Percentiles rank a stretch among this genome's conserved stretches.
Evolutionary conservation across 2,329 filamentous ascomycete genomes (phyloP).

Genomic region (Grosmannia serpens): DNA sequence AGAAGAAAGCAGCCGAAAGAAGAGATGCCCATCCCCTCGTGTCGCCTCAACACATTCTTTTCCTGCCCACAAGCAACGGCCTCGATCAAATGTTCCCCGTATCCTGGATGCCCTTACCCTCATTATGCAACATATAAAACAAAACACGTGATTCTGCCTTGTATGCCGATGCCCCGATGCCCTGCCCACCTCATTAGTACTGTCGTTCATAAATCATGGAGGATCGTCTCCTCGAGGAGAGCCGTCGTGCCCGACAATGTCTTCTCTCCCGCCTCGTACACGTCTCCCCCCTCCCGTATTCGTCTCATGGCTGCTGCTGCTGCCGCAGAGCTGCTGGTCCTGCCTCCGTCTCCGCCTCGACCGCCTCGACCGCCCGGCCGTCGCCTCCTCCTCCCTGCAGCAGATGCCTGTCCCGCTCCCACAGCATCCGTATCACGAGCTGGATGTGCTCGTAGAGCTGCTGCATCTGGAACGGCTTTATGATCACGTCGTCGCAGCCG

Average conservation of each 20-base stretch:
- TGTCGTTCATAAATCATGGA: slow-evolving; percentile 1
- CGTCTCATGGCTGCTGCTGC: neutral
- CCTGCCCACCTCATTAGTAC: neutral
- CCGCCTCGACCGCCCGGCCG: neutral
- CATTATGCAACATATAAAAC: neutral
- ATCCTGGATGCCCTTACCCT: neutral
- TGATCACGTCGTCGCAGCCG: slow-evolving; percentile 52
- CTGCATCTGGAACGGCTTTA: slow-evolving; percentile 59
- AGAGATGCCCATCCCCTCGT: neutral
- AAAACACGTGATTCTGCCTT: neutral
- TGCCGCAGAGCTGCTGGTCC: neutral
- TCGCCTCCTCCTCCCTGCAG: neutral
- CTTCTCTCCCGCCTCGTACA: neutral
- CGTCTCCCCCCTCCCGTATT: neutral
- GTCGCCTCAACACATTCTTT: neutral
- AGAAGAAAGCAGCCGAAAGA: neutral
- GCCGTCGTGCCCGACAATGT: neutral
- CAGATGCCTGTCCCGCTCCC: slow-evolving; percentile 5
- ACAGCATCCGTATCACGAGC: slow-evolving; percentile 24
- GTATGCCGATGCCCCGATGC: neutral
- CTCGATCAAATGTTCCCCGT: neutral
- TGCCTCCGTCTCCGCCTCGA: neutral
- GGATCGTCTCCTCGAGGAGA: neutral
- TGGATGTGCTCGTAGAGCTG: slow-evolving; percentile 51
- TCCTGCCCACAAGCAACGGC: neutral